Percentiles rank a stretch among this genome's conserved stretches.
Evolutionary conservation across 129 eudicot species (phyloP).

Genomic region (Solidago caesia): DNA sequence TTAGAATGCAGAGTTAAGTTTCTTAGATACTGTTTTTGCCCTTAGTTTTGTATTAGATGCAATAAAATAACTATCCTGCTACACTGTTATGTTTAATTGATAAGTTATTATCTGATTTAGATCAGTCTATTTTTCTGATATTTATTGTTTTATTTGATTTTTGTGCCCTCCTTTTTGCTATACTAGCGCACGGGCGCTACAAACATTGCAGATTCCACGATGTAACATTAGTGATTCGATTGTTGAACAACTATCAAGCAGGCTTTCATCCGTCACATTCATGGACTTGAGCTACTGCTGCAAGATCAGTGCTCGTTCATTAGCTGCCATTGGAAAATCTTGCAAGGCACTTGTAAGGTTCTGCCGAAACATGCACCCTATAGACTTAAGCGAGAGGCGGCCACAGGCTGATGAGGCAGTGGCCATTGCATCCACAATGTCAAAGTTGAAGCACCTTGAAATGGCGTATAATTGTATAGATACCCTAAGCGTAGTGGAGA

Average conservation of each 20-base stretch:
- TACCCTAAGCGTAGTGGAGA: slow-evolving; percentile 45
- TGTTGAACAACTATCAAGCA: slow-evolving; percentile 51
- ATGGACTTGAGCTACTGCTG: slow-evolving; percentile 70
- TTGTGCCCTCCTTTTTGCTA: slow-evolving; percentile 12
- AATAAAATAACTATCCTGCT: no score
- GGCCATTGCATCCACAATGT: slow-evolving; percentile 68
- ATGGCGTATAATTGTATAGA: slow-evolving; percentile 51
- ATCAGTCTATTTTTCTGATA: slow-evolving; percentile 14
- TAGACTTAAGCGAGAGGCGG: slow-evolving; percentile 37
- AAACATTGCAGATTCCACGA: slow-evolving; percentile 50
- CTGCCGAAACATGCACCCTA: slow-evolving; percentile 74
- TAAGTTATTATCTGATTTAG: background rate
- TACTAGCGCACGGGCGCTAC: slow-evolving; percentile 58
- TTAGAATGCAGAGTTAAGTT: background rate
- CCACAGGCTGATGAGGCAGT: slow-evolving; percentile 66
- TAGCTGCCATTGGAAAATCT: slow-evolving; percentile 60
- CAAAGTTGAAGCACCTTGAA: slow-evolving; percentile 69
- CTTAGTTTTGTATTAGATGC: background rate
- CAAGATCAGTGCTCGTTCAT: slow-evolving; percentile 41
- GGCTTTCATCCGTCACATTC: slow-evolving; percentile 51
- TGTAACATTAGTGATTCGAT: slow-evolving; percentile 56
- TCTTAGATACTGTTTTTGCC: background rate
- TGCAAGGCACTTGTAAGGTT: slow-evolving; percentile 52
- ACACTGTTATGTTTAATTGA: no score
- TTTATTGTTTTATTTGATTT: slow-evolving; percentile 7